These are phyloP conservation scores for Dendrothele bispora DNA, from an alignment of 768 basidiomycete species.

Conservation along the genomic window DNA sequence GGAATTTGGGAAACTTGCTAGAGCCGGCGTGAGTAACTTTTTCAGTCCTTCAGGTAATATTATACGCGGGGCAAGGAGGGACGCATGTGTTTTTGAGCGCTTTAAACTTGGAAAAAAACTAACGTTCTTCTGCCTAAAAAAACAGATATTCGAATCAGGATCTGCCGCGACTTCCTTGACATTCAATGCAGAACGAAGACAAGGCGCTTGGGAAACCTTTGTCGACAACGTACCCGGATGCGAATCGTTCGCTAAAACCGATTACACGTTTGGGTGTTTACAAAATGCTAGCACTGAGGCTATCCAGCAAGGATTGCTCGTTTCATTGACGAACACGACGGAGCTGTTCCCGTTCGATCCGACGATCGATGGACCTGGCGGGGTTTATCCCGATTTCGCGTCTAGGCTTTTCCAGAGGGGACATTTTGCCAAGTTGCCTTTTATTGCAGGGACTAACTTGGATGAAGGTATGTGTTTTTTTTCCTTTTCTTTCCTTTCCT, in stretches of 20 bases:
- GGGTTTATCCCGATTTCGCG: slow-evolving; percentile 38
- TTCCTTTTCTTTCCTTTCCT: not conserved
- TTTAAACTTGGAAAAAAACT: not conserved
- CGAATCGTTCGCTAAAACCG: slow-evolving; percentile 18
- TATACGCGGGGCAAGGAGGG: slow-evolving; percentile 33
- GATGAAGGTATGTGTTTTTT: slow-evolving; percentile 38
- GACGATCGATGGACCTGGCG: slow-evolving; percentile 39
- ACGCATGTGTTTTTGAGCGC: not conserved
- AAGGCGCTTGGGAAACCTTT: slow-evolving; percentile 9
- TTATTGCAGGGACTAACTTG: slow-evolving; percentile 43
- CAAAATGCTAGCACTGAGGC: slow-evolving; percentile 26
- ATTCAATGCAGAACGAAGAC: slow-evolving; percentile 16
- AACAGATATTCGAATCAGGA: slow-evolving; percentile 46
- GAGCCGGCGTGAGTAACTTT: slow-evolving; percentile 16
- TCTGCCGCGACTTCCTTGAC: slow-evolving; percentile 23
- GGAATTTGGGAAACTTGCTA: slow-evolving; percentile 11
- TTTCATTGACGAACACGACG: slow-evolving; percentile 14
- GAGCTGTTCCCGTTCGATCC: slow-evolving; percentile 32
- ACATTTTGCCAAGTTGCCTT: slow-evolving; percentile 37
- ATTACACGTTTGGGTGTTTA: slow-evolving; percentile 35
- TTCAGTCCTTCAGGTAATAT: slow-evolving; percentile 21
- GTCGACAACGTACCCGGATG: slow-evolving; percentile 32
- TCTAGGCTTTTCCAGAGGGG: slow-evolving; percentile 31
- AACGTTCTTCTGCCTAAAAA: not conserved
- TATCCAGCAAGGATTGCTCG: slow-evolving; percentile 26